A percentile compares a stretch with the other conserved stretches of the same genome.
Evolutionary conservation across 495 filamentous ascomycete species (phyloP).

Genomic region (Mycothermus thermophilus): DNA sequence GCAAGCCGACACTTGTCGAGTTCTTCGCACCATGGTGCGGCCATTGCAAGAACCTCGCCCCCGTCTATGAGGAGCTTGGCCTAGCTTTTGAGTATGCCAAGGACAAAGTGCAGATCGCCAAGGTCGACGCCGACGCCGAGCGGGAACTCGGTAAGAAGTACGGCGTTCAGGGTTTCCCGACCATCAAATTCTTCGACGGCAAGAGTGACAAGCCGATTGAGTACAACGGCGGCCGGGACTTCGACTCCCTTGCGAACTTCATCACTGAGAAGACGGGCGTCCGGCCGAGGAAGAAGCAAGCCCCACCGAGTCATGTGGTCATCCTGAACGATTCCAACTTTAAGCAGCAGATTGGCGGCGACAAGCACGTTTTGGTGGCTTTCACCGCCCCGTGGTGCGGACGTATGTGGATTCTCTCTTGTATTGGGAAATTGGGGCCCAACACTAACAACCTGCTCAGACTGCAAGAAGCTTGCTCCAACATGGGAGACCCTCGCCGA

Average conservation of each 20-base stretch:
- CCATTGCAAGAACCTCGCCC: conserved; percentile 92
- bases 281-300: conserved; percentile 56
- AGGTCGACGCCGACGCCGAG: conserved; percentile 90
- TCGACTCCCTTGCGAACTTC: conserved; percentile 71
- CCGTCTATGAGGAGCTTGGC: conserved; percentile 89
- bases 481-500: conserved; percentile 77
- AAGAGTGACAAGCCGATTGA: conserved; percentile 79
- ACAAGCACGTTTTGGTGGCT: conserved; percentile 86
- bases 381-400: conserved; percentile 97
- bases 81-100: conserved; percentile 53
- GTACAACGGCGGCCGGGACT: conserved; percentile 74
- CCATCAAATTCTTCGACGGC: conserved; percentile 95
- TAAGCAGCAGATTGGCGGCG: conserved; percentile 59
- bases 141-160: conserved; percentile 70
- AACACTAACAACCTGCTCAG: conserved; percentile 34
- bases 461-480: conserved; percentile 92
- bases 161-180: conserved; percentile 88
- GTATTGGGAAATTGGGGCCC: background rate
- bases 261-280: conserved; percentile 80
- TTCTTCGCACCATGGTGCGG: conserved; percentile 99
- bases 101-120: conserved; percentile 79
- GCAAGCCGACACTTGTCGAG: conserved; percentile 92
- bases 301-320: conserved; percentile 53
- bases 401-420: conserved; percentile 51
- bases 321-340: conserved; percentile 72